phyloP scores from a whole-genome alignment of 2,329 filamentous ascomycete genomes.

The Pseudodiploospora longispora region DNA sequence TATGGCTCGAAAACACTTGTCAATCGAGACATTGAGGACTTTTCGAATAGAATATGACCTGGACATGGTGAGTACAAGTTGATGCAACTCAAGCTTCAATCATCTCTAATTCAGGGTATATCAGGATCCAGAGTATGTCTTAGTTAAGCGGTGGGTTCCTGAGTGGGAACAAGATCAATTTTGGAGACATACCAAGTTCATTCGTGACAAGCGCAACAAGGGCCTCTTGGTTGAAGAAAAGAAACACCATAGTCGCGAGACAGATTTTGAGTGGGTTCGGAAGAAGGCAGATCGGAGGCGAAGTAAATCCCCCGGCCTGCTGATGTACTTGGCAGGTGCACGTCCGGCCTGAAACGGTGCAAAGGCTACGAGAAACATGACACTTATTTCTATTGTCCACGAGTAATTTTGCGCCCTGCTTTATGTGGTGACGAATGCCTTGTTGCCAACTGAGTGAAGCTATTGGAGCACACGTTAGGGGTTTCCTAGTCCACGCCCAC shows the following conservation, averaged over 20 bases:
- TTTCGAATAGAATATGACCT: conserved; percentile 51
- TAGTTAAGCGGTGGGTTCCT: conserved; percentile 67
- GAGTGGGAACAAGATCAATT: conserved; percentile 64
- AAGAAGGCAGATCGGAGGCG: conserved; percentile 46
- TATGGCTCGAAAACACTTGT: conserved; percentile 54
- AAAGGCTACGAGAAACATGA: too few relatives aligned
- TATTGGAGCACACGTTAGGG: too few relatives aligned
- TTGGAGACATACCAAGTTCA: conserved; percentile 60
- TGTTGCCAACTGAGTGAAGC: too few relatives aligned
- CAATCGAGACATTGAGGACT: conserved; percentile 50
- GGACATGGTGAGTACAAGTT: conserved; percentile 39
- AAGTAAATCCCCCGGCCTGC: conserved; percentile 47
- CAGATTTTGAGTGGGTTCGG: conserved; percentile 48
- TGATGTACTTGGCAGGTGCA: conserved; percentile 51
- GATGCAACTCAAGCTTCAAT: neutral
- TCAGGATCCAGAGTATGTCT: conserved; percentile 59
- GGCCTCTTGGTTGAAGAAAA: conserved; percentile 41
- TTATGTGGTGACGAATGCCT: too few relatives aligned
- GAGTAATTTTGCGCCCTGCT: too few relatives aligned
- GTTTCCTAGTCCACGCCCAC: too few relatives aligned
- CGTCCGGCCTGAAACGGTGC: conserved; percentile 27
- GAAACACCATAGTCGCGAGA: conserved; percentile 32
- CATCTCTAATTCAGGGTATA: conserved; percentile 21
- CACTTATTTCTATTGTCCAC: too few relatives aligned
- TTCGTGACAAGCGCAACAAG: conserved; percentile 49